A percentile compares a stretch with the other conserved stretches of the same genome.
Evolutionary conservation across 2,329 filamentous ascomycete genomes (phyloP).

Genomic region (Cercospora sp.): DNA sequence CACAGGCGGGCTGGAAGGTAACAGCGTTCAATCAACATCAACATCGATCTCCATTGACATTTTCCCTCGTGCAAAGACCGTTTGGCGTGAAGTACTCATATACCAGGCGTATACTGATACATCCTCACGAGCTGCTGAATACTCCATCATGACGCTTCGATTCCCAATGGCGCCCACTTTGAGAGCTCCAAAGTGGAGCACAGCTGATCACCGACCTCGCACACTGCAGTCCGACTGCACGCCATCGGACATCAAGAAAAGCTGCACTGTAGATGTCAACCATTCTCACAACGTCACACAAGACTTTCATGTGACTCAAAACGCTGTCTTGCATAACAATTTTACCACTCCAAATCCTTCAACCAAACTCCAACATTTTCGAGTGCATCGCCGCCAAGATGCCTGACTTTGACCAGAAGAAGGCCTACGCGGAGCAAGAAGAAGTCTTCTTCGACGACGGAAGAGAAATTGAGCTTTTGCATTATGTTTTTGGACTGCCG

Average conservation of each 20-base stretch:
- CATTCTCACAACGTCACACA: background rate
- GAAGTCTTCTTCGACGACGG: constrained; percentile 63
- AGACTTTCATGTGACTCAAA: background rate
- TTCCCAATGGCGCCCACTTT: constrained; percentile 11
- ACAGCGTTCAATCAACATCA: background rate
- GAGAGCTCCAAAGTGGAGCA: constrained; percentile 15
- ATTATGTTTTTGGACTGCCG: constrained; percentile 64
- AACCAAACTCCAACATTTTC: background rate
- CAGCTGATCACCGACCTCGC: constrained; percentile 8
- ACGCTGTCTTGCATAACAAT: background rate
- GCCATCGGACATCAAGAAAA: constrained; percentile 2
- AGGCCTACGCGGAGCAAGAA: constrained; percentile 52
- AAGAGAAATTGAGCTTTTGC: constrained; percentile 70
- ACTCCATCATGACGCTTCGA: constrained; percentile 12
- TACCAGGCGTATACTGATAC: background rate
- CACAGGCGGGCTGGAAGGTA: background rate
- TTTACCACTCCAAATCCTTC: background rate
- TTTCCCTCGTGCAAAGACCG: background rate
- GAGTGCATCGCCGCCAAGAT: constrained; percentile 17
- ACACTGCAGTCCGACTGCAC: background rate
- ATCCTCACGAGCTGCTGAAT: background rate
- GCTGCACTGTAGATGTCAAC: background rate
- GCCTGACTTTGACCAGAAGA: constrained; percentile 43
- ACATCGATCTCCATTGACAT: background rate
- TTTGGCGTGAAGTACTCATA: background rate